Evolutionary conservation across 148 eudicot genomes (phyloP).

Genomic region (Rhododendron griersonianum): DNA sequence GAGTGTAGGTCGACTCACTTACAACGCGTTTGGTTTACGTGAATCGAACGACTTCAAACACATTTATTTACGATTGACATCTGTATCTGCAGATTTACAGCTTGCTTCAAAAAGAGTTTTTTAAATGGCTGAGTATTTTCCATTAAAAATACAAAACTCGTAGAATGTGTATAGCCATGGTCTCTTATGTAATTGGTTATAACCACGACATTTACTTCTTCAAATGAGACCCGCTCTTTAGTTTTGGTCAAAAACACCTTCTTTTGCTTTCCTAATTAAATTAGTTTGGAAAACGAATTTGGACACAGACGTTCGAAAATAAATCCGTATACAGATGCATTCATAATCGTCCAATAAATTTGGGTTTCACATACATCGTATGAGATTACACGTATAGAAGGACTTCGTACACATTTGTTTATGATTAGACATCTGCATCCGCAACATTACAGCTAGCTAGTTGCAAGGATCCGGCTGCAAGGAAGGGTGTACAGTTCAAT

Average conservation of each 20-base stretch:
- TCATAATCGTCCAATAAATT: neutral
- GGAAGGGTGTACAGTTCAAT: no score
- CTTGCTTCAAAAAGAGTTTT: neutral
- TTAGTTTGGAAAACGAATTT: neutral
- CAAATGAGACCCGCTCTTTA: neutral
- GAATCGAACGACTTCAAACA: no score
- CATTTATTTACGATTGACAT: neutral
- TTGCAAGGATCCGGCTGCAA: no score
- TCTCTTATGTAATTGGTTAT: neutral
- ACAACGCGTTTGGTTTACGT: no score
- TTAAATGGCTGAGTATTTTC: no score
- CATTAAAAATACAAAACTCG: neutral
- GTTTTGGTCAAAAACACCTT: neutral
- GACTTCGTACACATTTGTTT: neutral
- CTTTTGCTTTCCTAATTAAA: neutral
- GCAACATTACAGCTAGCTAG: no score
- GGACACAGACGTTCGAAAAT: neutral
- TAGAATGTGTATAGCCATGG: neutral
- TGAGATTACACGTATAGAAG: neutral
- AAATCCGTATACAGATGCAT: neutral
- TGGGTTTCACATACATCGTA: neutral
- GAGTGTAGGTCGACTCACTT: no score
- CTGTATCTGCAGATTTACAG: neutral
- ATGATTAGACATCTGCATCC: no score
- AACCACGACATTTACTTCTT: neutral